These are phyloP conservation scores for Puccinia novopanici DNA, from an alignment of 1,284 basidiomycete species.

Conservation along the genomic window DNA sequence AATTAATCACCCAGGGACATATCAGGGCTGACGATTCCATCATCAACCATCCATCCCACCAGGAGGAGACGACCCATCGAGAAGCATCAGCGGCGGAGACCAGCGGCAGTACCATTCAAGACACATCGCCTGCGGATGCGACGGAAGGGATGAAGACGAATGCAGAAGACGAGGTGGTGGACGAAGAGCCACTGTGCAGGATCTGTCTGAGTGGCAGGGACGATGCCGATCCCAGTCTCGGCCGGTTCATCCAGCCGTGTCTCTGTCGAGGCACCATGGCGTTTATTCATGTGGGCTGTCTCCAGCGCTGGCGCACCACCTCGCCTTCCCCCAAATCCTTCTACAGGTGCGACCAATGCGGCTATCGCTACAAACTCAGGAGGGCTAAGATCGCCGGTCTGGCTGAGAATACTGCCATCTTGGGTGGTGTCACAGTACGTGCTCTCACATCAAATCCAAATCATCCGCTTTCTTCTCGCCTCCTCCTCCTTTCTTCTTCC, in stretches of 20 bases:
- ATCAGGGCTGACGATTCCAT: not conserved
- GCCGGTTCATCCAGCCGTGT: slow-evolving; percentile 47
- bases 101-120: not conserved
- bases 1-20: not conserved
- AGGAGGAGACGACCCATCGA: not conserved
- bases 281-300: slow-evolving; percentile 40
- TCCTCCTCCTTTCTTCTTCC: not conserved
- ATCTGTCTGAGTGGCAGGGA: slow-evolving; percentile 37
- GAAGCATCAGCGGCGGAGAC: not conserved
- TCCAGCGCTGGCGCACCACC: slow-evolving; percentile 31
- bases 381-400: slow-evolving; percentile 36
- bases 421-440: slow-evolving; percentile 40
- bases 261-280: slow-evolving; percentile 49
- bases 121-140: not conserved
- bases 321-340: slow-evolving; percentile 36
- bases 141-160: not conserved
- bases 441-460: not conserved
- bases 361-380: slow-evolving; percentile 38
- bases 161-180: not conserved
- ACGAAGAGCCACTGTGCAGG: slow-evolving; percentile 41
- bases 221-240: slow-evolving; percentile 22
- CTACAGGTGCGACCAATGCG: slow-evolving; percentile 48
- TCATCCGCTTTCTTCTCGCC: not conserved
- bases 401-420: slow-evolving; percentile 35
- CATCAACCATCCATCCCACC: not conserved